Percentiles rank a stretch among this genome's conserved stretches.
Evolutionary conservation across 2,329 filamentous ascomycete species (phyloP).

Genomic region (Esteya vermicola): DNA sequence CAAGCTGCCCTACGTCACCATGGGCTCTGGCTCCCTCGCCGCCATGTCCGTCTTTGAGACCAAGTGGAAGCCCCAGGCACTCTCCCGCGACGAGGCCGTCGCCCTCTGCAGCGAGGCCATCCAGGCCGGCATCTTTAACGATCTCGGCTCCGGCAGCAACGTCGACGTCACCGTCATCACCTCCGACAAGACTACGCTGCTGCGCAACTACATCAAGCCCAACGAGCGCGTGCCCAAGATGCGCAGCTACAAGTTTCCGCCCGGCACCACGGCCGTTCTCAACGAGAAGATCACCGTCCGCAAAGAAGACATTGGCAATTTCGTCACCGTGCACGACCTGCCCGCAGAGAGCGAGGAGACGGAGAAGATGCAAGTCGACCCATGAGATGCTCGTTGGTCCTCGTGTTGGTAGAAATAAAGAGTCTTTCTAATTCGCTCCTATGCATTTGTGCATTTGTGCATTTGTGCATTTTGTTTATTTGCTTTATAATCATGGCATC

Average conservation of each 20-base stretch:
- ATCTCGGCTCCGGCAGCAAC: slow-evolving; percentile 91
- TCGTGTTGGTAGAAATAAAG: no score
- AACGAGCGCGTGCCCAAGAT: slow-evolving; percentile 87
- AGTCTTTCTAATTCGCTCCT: no score
- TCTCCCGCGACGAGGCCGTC: slow-evolving; percentile 70
- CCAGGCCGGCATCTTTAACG: slow-evolving; percentile 95
- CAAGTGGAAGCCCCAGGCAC: slow-evolving; percentile 61
- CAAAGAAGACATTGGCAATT: slow-evolving; percentile 87
- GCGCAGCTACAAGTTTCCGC: slow-evolving; percentile 79
- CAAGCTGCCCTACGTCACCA: slow-evolving; percentile 97
- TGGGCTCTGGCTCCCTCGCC: slow-evolving; percentile 90
- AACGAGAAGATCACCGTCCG: slow-evolving; percentile 85
- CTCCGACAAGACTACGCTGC: slow-evolving; percentile 81
- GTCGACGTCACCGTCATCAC: slow-evolving; percentile 96
- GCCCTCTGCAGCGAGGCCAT: slow-evolving; percentile 77
- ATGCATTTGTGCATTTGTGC: no score
- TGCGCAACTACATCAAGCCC: slow-evolving; percentile 85
- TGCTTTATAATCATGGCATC: no score
- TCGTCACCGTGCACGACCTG: slow-evolving; percentile 81
- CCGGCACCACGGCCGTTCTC: slow-evolving; percentile 87
- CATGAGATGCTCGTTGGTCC: no score
- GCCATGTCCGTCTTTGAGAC: slow-evolving; percentile 99
- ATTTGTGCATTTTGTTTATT: no score
- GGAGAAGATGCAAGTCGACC: slow-evolving; percentile 56
- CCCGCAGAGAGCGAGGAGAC: slow-evolving; percentile 38